Percentiles rank a stretch among this genome's conserved stretches.
phyloP scores from a whole-genome alignment of 306 rosid species.

The Quercus variabilis region DNA sequence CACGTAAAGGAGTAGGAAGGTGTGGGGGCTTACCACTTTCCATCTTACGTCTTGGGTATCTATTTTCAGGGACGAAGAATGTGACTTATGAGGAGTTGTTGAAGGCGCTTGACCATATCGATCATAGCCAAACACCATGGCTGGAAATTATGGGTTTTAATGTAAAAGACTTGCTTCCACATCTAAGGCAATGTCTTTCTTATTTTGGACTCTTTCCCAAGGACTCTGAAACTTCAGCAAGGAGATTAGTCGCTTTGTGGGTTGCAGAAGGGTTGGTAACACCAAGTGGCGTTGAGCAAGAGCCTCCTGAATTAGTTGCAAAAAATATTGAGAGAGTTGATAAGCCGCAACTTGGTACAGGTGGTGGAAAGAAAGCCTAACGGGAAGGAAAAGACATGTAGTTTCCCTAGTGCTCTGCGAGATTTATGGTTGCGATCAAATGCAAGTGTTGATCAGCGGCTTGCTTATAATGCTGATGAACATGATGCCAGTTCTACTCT shows the following conservation, averaged over 20 bases:
- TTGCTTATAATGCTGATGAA: too few relatives aligned
- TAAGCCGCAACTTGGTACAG: slow-evolving; percentile 8
- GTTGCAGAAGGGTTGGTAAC: too few relatives aligned
- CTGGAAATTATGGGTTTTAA: too few relatives aligned
- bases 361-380: slow-evolving; percentile 8
- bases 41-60: background rate
- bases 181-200: background rate
- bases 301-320: background rate
- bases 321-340: background rate
- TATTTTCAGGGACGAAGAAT: background rate
- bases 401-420: background rate
- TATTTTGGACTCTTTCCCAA: slow-evolving; percentile 3
- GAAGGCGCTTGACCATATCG: background rate
- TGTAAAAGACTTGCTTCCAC: too few relatives aligned
- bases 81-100: background rate
- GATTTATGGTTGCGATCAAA: too few relatives aligned
- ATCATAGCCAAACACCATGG: slow-evolving; percentile 4
- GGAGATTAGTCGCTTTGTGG: slow-evolving; percentile 7
- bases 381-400: slow-evolving; percentile 4
- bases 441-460: too few relatives aligned
- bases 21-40: background rate
- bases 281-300: too few relatives aligned
- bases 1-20: background rate
- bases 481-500: too few relatives aligned
- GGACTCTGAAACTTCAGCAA: slow-evolving; percentile 13